These are phyloP conservation scores for Straminergon stramineum DNA, from an alignment of 225 moss, liverwort and hornwort genomes.

Conservation along the genomic window DNA sequence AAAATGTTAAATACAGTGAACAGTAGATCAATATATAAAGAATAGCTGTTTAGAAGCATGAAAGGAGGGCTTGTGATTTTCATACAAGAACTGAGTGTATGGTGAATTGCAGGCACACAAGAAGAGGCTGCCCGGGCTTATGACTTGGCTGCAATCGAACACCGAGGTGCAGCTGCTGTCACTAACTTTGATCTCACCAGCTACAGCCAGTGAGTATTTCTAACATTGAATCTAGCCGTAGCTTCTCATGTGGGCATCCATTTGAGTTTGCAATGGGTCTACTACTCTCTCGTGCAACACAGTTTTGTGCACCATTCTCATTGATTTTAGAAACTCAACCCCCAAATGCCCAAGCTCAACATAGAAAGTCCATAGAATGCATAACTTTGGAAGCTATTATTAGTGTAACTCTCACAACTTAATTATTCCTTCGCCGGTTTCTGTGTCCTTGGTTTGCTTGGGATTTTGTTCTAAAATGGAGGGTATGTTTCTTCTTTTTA, in stretches of 20 bases:
- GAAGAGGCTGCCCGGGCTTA: constrained; percentile 42
- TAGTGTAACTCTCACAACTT: not conserved
- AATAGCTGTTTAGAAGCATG: not conserved
- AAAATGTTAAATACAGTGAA: not conserved
- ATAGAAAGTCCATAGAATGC: not conserved
- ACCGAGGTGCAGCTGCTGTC: constrained; percentile 30
- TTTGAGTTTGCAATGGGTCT: not conserved
- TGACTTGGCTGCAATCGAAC: constrained; percentile 31
- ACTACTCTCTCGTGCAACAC: not conserved
- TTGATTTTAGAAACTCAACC: not conserved
- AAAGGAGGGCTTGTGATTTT: not conserved
- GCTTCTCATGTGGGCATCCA: not conserved
- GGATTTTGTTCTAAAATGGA: not conserved
- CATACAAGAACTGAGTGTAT: not conserved
- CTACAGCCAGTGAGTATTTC: constrained; percentile 18
- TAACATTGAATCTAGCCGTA: not conserved
- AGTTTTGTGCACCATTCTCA: not conserved
- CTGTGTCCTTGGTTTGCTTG: not conserved
- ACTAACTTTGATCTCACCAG: constrained; percentile 34
- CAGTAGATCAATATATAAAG: not conserved
- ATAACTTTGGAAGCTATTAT: not conserved
- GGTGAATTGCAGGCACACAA: constrained; percentile 21
- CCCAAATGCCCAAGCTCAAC: not conserved
- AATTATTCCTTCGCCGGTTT: not conserved
- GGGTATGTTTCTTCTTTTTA: not conserved